Evolutionary conservation across 192 early-diverging fungal genomes (phyloP), one percentile per base, ranked within the genome.

Genomic region (Allomyces arbusculus): DNA sequence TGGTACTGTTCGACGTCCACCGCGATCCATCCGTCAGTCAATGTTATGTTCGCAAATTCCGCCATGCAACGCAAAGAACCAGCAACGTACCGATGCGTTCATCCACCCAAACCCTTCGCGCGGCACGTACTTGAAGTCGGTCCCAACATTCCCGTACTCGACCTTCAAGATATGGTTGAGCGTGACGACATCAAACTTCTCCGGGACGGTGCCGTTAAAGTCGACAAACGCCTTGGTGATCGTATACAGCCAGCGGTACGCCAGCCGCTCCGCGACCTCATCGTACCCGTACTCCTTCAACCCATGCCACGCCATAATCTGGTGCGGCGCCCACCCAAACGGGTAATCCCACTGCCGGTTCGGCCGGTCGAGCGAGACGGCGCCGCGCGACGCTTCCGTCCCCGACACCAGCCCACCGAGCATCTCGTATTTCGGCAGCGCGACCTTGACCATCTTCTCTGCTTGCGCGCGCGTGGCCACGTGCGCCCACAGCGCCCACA

Each of bases 91-190:
- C 24, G 82, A 86, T 9, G 93, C 89, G 68, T 97, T 97, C 95
- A 97, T 97, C 95, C 95, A 97, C 14, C 95, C 95, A 75, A 97
- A 97, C 16, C 95, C 95, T 78, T 97, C 95, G 8, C 90, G 81
- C 0, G 91, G 87, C 23, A 97, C 87, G 71, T 80, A 89, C 74
- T 91, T 88, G 78, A 97, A 97, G 70, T 96, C 94, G 0, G 82
- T 74, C 4, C 95, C 95, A 0, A 97, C 92, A 66, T 95, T 95
- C 33, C 94, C 94, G 66, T 97, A 97, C 76, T 99, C 95, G 14
- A 97, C 94, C 63, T 94, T 74, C 23, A 96, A 86, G 28, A 79
- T 78, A 72, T 99, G 95, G 23, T 88, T 89, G 75, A 96, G 82
- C 62, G 81, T 79, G 20, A 94, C 92, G 6, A 96, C 87, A 69